phyloP scores from a whole-genome alignment of 192 early-diverging fungal species.

The Backusella morwellensis region DNA sequence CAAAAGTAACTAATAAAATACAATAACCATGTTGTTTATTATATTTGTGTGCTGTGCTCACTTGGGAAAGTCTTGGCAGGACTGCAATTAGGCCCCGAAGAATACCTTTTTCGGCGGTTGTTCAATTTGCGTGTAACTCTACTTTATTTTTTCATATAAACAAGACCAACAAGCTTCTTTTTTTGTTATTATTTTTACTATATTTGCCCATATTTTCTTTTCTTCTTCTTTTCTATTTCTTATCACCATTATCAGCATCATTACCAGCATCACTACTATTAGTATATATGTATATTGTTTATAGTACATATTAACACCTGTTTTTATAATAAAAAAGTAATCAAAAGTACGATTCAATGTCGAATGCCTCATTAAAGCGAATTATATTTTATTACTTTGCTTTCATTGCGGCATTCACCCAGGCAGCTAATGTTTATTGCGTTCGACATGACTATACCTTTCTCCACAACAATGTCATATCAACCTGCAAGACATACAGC shows the following conservation, averaged over 20 bases:
- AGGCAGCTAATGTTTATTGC: not conserved
- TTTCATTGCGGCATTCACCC: not conserved
- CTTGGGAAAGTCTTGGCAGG: slow-evolving; percentile 7
- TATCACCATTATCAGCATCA: too few relatives aligned
- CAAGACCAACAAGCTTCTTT: not conserved
- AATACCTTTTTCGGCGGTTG: not conserved
- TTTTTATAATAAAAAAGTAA: not conserved
- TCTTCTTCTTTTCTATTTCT: not conserved
- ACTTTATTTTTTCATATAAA: not conserved
- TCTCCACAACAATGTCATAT: not conserved
- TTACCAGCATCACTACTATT: too few relatives aligned
- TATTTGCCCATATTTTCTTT: not conserved
- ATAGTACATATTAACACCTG: not conserved
- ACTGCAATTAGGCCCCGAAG: not conserved
- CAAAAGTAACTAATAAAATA: not conserved
- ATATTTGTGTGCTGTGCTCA: not conserved
- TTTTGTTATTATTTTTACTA: not conserved
- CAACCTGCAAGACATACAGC: not conserved
- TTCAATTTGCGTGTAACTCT: not conserved
- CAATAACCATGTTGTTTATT: slow-evolving; percentile 4
- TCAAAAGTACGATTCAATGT: not conserved
- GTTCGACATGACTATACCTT: not conserved
- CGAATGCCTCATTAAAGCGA: not conserved
- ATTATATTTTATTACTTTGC: not conserved
- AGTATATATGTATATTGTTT: not conserved